Evolutionary conservation across 139 green algal genomes (phyloP), one percentile per base, ranked within the genome.

Genomic region (Chlamydomonas sp.): DNA sequence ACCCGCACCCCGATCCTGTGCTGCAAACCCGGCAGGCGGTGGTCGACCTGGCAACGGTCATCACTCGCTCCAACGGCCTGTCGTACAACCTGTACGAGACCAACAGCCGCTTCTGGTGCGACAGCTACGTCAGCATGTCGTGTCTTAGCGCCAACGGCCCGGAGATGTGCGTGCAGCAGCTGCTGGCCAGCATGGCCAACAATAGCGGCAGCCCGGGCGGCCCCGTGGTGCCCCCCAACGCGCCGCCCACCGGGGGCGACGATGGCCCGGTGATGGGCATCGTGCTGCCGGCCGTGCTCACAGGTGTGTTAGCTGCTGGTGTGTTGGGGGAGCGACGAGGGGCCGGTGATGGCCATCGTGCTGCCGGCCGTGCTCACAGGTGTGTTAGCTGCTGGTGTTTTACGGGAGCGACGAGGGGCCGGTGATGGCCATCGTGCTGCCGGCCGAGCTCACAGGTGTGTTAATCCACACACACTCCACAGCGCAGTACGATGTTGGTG

Each of bases 111-210:
- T 79, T 79, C 67, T 86, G 82, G 82, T 86, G 82, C 61, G 20
- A n/a, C 0, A 71, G 71, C 12, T 86, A 86, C 82, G 82, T n/a
- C 9, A 74, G 60, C 72, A 86, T 86, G 82, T 73, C 71, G 0
- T 86, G 82, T n/a, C 61, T 86, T 0, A 80, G 71, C 60, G 82
- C 82, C 12, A 86, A 71, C 82, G 82, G 82, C 61, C 82, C 82
- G 6, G 82, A 86, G 69, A 71, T 80, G 20, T 86, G 82, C 60
- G 82, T 86, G 16, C 57, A 57, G 82, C 59, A 86, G 4, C 58
- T 86, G 18, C 57, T 85, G 6, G 20, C 14, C 5, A 63, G 49
- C 17, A 57, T 31, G 3, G 58, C 57, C 58, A 57, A 2, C 68
- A 62, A 20, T 49, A 49, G 31, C 31, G 31, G 31, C 31, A 49